Evolutionary conservation across 2,329 filamentous ascomycete genomes (phyloP).

Genomic region (Calycina herbarum): DNA sequence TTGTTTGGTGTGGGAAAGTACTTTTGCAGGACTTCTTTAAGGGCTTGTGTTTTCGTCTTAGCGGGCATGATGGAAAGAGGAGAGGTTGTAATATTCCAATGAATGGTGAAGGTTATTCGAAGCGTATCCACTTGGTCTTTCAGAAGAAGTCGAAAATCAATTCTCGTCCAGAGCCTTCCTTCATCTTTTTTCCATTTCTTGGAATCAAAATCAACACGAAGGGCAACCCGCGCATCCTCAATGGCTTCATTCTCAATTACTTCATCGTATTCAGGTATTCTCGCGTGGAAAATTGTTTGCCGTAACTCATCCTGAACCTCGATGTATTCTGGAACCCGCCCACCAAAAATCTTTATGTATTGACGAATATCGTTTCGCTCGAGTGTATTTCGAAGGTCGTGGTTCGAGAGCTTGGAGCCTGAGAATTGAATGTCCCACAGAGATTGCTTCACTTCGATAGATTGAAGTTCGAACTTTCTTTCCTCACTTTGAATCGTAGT

Average conservation of each 20-base stretch:
- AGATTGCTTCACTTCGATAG: constrained; percentile 32
- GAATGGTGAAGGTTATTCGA: constrained; percentile 31
- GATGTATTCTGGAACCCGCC: constrained; percentile 20
- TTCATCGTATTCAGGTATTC: constrained; percentile 20
- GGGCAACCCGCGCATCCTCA: constrained; percentile 30
- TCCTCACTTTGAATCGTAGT: neutral
- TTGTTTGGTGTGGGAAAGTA: constrained; percentile 29
- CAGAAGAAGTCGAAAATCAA: constrained; percentile 27
- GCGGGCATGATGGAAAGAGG: constrained; percentile 24
- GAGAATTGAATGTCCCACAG: constrained; percentile 28
- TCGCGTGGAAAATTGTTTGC: constrained; percentile 22
- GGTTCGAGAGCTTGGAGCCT: constrained; percentile 22
- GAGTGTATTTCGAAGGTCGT: constrained; percentile 18
- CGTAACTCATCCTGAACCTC: constrained; percentile 26
- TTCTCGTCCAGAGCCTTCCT: constrained; percentile 35
- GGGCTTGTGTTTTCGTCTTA: constrained; percentile 19
- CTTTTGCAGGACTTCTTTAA: constrained; percentile 31
- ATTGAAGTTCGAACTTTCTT: constrained; percentile 20
- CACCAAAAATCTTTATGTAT: constrained; percentile 23
- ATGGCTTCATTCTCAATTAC: constrained; percentile 24
- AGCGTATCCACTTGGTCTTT: constrained; percentile 27
- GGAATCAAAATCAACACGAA: constrained; percentile 26
- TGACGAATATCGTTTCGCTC: constrained; percentile 23
- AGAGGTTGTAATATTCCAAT: constrained; percentile 35
- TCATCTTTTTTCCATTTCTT: constrained; percentile 27